Conservation (phyloP, 257 asterid genomes). For the Nicotiana obtusifolia region DNA sequence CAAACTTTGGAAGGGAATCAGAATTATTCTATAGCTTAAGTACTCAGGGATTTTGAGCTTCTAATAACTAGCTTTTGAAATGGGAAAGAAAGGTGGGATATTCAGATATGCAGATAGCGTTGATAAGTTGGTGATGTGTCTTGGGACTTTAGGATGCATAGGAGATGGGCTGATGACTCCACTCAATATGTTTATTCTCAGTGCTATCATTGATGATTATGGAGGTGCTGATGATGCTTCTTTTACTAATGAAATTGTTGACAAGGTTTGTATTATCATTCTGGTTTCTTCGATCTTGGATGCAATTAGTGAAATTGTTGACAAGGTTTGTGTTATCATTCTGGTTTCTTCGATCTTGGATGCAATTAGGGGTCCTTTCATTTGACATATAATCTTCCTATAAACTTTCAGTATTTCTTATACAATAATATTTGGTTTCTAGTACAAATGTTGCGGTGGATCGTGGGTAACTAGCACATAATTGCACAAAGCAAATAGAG, state of each 20-base stretch:
- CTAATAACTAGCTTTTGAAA: constrained; percentile 4
- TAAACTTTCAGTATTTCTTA: no score
- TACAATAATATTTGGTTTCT: no score
- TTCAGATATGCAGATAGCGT: constrained; percentile 54
- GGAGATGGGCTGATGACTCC: constrained; percentile 82
- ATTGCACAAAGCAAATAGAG: no score
- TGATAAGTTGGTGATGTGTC: constrained; percentile 55
- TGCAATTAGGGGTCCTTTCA: no score
- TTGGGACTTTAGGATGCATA: constrained; percentile 59
- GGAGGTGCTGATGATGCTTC: constrained; percentile 26
- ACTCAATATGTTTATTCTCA: constrained; percentile 48
- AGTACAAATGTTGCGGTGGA: no score
- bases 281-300: not conserved
- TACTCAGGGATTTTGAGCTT: not conserved
- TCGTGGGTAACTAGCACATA: no score
- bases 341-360: not conserved
- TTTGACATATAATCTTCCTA: no score
- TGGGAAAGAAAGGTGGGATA: constrained; percentile 47
- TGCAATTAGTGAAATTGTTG: constrained; percentile 22
- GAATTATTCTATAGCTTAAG: not conserved
- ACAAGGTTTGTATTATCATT: constrained; percentile 37
- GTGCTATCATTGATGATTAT: constrained; percentile 48
- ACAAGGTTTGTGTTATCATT: constrained; percentile 37
- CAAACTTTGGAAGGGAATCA: not conserved
- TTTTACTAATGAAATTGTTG: constrained; percentile 32